phyloP scores from a whole-genome alignment of 495 filamentous ascomycete species.

The Cairneyella variabilis region DNA sequence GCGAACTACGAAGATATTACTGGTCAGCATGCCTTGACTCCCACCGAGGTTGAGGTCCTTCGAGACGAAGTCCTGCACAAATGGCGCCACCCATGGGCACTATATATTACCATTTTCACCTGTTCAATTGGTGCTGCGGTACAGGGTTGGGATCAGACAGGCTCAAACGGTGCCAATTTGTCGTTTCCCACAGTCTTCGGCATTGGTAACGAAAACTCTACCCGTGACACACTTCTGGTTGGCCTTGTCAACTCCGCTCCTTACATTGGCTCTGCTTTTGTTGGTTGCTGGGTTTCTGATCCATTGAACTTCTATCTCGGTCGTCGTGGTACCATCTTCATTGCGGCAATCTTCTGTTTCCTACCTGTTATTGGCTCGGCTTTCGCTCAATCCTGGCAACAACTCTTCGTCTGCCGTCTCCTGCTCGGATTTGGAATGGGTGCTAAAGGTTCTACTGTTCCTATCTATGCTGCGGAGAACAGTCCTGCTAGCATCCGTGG shows the following conservation, averaged over 20 bases:
- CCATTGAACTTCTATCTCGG: constrained; percentile 65
- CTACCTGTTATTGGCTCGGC: constrained; percentile 57
- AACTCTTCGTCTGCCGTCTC: constrained; percentile 59
- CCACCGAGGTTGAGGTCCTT: constrained; percentile 46
- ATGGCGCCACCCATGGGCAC: constrained; percentile 58
- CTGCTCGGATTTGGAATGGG: constrained; percentile 74
- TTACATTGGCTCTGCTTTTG: constrained; percentile 32
- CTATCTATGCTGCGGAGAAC: constrained; percentile 76
- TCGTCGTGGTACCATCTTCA: constrained; percentile 64
- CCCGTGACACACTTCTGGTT: constrained; percentile 51
- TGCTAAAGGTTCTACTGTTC: constrained; percentile 54
- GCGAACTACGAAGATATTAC: constrained; percentile 40
- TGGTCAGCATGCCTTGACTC: constrained; percentile 35
- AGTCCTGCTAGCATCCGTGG: constrained; percentile 70
- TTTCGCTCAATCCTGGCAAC: constrained; percentile 57
- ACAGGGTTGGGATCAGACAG: constrained; percentile 35
- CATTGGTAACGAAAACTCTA: constrained; percentile 20
- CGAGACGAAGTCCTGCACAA: constrained; percentile 52
- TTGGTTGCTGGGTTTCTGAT: constrained; percentile 67
- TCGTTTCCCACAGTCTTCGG: constrained; percentile 21
- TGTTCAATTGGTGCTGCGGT: constrained; percentile 70
- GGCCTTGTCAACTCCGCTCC: constrained; percentile 58
- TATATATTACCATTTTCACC: constrained; percentile 37
- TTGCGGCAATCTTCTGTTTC: constrained; percentile 38
- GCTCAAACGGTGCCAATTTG: constrained; percentile 19